phyloP scores from a whole-genome alignment of 192 early-diverging fungal species.

The Rhizoclosmatium globosum region DNA sequence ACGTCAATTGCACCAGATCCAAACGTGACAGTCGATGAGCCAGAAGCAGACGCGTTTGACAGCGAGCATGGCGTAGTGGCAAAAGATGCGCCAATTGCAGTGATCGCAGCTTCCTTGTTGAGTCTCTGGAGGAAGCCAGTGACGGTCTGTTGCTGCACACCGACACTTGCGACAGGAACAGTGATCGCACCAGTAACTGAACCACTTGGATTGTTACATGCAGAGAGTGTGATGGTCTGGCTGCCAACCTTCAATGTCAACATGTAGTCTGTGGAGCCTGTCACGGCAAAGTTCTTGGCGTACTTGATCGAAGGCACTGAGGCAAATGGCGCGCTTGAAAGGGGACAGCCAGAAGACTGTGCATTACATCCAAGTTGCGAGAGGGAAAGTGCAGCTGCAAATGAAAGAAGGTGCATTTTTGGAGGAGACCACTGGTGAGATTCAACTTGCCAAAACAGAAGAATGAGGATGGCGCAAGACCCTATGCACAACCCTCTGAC shows the following conservation, averaged over 20 bases:
- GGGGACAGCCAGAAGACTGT: no score
- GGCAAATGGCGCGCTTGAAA: no score
- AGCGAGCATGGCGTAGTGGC: conserved; percentile 5
- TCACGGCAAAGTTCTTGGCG: conserved; percentile 26
- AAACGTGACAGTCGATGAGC: conserved; percentile 6
- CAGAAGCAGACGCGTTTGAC: background rate
- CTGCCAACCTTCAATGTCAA: background rate
- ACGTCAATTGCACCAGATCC: conserved; percentile 5
- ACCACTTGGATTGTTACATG: background rate
- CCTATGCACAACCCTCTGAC: no score
- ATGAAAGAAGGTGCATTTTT: no score
- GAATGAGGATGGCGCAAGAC: no score
- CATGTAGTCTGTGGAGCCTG: background rate
- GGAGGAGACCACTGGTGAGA: no score
- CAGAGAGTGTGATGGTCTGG: background rate
- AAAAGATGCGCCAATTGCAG: background rate
- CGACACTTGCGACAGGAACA: conserved; percentile 2
- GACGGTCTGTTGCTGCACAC: background rate
- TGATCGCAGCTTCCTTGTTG: background rate
- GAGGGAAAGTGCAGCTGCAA: no score
- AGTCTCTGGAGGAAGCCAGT: conserved; percentile 15
- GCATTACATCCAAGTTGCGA: no score
- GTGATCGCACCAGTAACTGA: background rate
- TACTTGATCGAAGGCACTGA: no score
- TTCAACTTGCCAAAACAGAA: no score